Conservation (phyloP, 257 asterid species). For the Gentiana macrophylla region DNA sequence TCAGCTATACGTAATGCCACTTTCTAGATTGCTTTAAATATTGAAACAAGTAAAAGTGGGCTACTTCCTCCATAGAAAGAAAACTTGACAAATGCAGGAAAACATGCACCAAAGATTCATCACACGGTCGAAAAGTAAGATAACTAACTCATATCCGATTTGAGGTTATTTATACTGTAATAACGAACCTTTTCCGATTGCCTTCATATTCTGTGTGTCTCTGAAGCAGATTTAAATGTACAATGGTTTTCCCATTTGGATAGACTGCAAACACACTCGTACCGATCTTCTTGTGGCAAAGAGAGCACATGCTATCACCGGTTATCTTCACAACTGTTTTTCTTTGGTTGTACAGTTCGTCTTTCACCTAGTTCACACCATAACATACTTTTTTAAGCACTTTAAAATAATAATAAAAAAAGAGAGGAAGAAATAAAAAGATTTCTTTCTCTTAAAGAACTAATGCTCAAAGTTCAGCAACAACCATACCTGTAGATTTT, state of each 20-base stretch:
- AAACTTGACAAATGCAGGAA: background rate
- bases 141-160: background rate
- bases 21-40: no score
- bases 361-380: conserved; percentile 54
- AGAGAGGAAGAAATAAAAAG: no score
- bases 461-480: no score
- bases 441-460: no score
- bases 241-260: conserved; percentile 83
- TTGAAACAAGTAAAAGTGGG: no score
- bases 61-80: conserved; percentile 4
- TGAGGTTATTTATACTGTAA: conserved; percentile 38
- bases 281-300: conserved; percentile 90
- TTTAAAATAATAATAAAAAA: background rate
- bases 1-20: no score
- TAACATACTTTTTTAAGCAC: background rate
- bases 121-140: conserved; percentile 2
- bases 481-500: conserved; percentile 72
- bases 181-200: conserved; percentile 47
- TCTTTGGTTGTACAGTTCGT: conserved; percentile 64
- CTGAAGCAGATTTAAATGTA: conserved; percentile 86
- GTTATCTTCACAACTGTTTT: conserved; percentile 64
- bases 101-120: conserved; percentile 1
- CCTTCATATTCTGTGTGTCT: conserved; percentile 89
- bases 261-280: conserved; percentile 90
- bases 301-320: conserved; percentile 77